Evolutionary conservation across 306 rosid species (phyloP).

Genomic region (Oxytropis ochrocephala): DNA sequence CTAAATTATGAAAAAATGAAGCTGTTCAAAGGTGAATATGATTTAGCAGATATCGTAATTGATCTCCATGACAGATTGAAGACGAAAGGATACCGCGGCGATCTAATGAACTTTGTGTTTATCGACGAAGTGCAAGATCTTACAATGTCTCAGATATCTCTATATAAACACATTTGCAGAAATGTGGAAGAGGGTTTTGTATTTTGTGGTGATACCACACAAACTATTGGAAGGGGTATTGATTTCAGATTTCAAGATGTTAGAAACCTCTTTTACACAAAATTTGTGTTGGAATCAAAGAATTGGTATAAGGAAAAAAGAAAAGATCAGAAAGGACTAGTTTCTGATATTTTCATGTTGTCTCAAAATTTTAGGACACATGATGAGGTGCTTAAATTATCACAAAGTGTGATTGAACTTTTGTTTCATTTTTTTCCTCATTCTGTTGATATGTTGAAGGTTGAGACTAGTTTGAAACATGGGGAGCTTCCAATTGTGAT

Average conservation of each 20-base stretch:
- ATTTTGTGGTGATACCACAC: conserved; percentile 77
- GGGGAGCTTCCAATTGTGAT: conserved; percentile 51
- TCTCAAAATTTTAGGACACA: conserved; percentile 58
- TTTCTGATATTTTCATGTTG: conserved; percentile 45
- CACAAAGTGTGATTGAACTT: conserved; percentile 56
- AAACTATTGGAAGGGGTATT: conserved; percentile 64
- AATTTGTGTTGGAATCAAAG: conserved; percentile 34
- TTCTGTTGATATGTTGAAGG: conserved; percentile 46
- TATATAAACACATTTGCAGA: conserved; percentile 51
- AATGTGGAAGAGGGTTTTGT: conserved; percentile 75
- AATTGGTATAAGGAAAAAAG: background rate
- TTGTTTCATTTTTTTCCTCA: conserved; percentile 53
- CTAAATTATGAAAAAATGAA: conserved; percentile 56
- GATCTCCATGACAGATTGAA: conserved; percentile 48
- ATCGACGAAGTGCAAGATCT: conserved; percentile 84
- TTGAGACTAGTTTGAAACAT: conserved; percentile 44
- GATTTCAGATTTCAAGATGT: conserved; percentile 73
- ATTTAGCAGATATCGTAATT: conserved; percentile 57
- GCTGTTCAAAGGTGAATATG: conserved; percentile 49
- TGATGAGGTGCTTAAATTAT: conserved; percentile 46
- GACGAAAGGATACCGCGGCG: conserved; percentile 34
- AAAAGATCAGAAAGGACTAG: conserved; percentile 29
- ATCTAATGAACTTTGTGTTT: conserved; percentile 45
- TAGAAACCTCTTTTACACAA: conserved; percentile 43
- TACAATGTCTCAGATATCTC: conserved; percentile 50